Evolutionary conservation across 78 protist genomes (phyloP).

Genomic region (Pigoraptor vietnamica): DNA sequence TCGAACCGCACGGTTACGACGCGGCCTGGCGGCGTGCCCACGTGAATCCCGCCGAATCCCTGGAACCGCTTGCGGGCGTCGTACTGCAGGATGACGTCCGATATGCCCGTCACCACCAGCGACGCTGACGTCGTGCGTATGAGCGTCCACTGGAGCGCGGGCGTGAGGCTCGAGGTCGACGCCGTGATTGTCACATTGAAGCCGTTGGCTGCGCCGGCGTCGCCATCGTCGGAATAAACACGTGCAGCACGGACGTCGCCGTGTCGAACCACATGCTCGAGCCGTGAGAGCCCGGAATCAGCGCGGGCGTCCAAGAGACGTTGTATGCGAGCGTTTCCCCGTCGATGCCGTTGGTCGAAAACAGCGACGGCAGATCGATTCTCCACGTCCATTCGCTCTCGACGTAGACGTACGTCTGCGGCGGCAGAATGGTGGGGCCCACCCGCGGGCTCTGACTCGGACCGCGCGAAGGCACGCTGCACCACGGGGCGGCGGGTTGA

Average conservation of each 20-base stretch:
- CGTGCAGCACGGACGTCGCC: neutral
- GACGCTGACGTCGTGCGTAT: neutral
- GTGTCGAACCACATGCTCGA: neutral
- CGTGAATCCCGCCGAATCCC: neutral
- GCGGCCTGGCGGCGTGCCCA: neutral
- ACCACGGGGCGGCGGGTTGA: neutral
- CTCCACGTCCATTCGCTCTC: neutral
- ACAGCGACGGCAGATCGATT: neutral
- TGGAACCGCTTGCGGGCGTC: neutral
- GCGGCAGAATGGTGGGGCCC: neutral
- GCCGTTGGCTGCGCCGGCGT: neutral
- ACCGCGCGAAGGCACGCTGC: neutral
- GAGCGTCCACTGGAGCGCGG: neutral
- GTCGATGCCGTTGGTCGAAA: neutral
- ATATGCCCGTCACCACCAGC: neutral
- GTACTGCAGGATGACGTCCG: neutral
- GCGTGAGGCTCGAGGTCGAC: neutral
- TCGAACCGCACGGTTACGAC: neutral
- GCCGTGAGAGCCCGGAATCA: neutral
- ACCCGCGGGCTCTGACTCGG: neutral
- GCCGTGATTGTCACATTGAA: neutral
- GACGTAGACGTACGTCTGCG: neutral
- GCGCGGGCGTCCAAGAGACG: neutral
- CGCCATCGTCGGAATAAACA: neutral
- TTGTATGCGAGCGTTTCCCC: neutral